Conservation (phyloP, 805 yeast species). For the Sugiyamaella floridensis region DNA sequence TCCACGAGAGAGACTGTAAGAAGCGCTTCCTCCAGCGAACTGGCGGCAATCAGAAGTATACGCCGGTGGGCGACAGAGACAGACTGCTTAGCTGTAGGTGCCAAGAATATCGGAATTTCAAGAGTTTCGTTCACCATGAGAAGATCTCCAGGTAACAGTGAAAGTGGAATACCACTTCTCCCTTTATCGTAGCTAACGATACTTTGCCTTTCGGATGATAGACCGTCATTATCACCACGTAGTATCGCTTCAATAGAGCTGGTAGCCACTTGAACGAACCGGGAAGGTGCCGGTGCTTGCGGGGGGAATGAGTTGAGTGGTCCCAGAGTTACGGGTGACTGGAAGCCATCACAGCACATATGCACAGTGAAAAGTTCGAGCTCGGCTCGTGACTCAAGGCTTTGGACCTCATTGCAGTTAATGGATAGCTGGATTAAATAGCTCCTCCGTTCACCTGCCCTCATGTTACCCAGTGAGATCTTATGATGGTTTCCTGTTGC, state of each 20-base stretch:
- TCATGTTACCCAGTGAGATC: conserved; percentile 3
- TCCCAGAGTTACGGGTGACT: background rate
- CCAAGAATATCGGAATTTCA: conserved; percentile 10
- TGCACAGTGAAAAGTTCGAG: conserved; percentile 2
- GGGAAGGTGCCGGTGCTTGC: background rate
- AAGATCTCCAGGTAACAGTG: background rate
- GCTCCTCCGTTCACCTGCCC: conserved; percentile 11
- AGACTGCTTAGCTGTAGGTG: conserved; percentile 4
- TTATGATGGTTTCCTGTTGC: too few relatives aligned
- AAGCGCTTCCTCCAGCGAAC: conserved; percentile 8
- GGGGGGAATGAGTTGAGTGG: background rate
- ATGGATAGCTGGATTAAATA: conserved; percentile 10
- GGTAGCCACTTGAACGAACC: background rate
- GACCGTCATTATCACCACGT: background rate
- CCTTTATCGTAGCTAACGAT: background rate
- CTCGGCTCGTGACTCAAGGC: background rate
- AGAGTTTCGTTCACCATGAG: background rate
- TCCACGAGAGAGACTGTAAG: conserved; percentile 8
- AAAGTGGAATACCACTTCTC: too few relatives aligned
- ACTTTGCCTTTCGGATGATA: background rate
- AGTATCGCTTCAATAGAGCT: too few relatives aligned
- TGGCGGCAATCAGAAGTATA: conserved; percentile 12
- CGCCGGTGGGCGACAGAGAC: conserved; percentile 7
- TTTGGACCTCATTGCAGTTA: conserved; percentile 1
- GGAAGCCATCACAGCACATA: background rate